Percentiles rank a stretch among this genome's conserved stretches.
Conservation (phyloP, 2,329 filamentous ascomycete genomes). For the Beauveria rudraprayagi region DNA sequence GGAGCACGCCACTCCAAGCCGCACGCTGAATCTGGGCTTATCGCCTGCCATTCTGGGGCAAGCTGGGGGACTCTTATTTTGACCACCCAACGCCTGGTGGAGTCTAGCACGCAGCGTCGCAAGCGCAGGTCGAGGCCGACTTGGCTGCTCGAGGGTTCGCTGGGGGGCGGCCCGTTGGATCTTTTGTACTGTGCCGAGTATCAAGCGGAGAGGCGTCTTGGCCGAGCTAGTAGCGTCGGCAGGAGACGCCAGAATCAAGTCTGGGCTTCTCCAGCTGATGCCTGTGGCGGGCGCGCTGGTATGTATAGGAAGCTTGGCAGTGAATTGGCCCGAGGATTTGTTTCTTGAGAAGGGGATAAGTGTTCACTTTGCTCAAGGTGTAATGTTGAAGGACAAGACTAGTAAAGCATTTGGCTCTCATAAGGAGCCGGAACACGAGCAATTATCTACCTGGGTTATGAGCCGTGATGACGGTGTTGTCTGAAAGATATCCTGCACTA, state of each 20-base stretch:
- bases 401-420: no score
- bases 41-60: constrained; percentile 7
- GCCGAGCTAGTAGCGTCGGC: not conserved
- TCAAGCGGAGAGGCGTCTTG: not conserved
- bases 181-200: not conserved
- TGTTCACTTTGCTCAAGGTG: no score
- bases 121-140: not conserved
- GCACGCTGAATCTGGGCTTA: not conserved
- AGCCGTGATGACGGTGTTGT: no score
- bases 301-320: not conserved
- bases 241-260: not conserved
- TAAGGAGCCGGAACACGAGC: no score
- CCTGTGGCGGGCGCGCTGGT: not conserved
- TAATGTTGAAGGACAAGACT: no score
- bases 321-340: not conserved
- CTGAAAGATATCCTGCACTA: no score
- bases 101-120: not conserved
- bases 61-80: not conserved
- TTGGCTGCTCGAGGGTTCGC: no score
- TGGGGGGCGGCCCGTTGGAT: not conserved
- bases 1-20: constrained; percentile 1
- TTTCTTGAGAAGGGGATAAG: not conserved
- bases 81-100: not conserved
- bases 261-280: not conserved
- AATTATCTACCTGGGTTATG: no score